A percentile compares a stretch with the other conserved stretches of the same genome.
Evolutionary conservation across 208 protist species (phyloP).

Genomic region (Novymonas esmeraldas): DNA sequence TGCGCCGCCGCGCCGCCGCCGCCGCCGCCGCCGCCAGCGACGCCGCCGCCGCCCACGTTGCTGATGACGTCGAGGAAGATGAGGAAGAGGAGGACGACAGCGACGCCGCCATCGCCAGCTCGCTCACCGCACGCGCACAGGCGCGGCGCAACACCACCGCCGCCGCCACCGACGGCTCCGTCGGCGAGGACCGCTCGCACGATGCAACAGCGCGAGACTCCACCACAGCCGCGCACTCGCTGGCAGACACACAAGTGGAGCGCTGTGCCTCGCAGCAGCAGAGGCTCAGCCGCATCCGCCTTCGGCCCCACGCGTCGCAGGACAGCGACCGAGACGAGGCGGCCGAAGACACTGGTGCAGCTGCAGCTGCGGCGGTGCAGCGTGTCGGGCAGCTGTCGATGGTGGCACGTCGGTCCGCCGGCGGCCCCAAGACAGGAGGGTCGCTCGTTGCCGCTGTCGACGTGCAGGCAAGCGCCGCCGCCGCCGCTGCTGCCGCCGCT

Average conservation of each 20-base stretch:
- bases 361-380: not conserved
- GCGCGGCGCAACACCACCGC: not conserved
- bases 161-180: not conserved
- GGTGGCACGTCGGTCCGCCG: not conserved
- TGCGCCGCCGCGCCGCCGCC: not conserved
- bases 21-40: too few species aligned
- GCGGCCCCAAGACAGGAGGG: not conserved
- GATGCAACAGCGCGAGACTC: not conserved
- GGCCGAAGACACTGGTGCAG: not conserved
- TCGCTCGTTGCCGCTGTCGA: not conserved
- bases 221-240: not conserved
- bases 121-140: not conserved
- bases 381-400: not conserved
- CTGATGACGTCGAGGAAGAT: not conserved
- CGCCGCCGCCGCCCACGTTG: not conserved
- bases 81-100: not conserved
- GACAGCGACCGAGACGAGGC: not conserved
- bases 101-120: not conserved
- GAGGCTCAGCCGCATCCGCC: not conserved
- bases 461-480: not conserved
- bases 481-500: not conserved
- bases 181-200: not conserved
- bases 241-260: not conserved
- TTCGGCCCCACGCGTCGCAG: not conserved
- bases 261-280: conserved; percentile 1